Percentiles rank a stretch among this genome's conserved stretches.
These are phyloP conservation scores for Coniochaeta hoffmannii DNA, from an alignment of 2,329 filamentous ascomycete species.

Conservation along the genomic window DNA sequence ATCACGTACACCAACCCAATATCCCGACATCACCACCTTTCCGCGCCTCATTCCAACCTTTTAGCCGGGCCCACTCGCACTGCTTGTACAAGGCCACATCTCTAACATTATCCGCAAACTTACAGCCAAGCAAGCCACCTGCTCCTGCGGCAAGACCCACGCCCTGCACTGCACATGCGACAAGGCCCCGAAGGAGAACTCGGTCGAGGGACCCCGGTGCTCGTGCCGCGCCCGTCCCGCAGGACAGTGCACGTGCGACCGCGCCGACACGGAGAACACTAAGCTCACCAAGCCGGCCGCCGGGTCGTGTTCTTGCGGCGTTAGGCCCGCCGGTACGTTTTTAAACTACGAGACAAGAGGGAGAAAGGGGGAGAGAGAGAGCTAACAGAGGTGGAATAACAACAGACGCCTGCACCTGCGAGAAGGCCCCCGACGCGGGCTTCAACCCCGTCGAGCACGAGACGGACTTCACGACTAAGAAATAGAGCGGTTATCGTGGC, in stretches of 20 bases:
- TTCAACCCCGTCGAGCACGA: constrained; percentile 47
- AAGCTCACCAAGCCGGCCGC: constrained; percentile 34
- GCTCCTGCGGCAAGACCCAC: constrained; percentile 83
- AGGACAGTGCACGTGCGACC: constrained; percentile 75
- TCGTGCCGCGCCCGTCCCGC: constrained; percentile 76
- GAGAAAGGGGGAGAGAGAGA: too few relatives aligned
- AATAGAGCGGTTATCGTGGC: too few relatives aligned
- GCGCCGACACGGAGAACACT: constrained; percentile 63
- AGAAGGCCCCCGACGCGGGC: constrained; percentile 59
- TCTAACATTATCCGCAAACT: neutral
- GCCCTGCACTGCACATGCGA: constrained; percentile 83
- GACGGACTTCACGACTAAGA: constrained; percentile 78
- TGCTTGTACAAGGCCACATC: too few relatives aligned
- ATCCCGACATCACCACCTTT: neutral
- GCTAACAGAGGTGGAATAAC: neutral
- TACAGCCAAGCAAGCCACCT: constrained; percentile 58
- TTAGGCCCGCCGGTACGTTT: constrained; percentile 59
- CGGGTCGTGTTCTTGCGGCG: constrained; percentile 68
- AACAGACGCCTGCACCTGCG: constrained; percentile 70
- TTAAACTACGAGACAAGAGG: too few relatives aligned
- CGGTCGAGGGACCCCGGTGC: constrained; percentile 64
- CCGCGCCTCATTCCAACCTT: neutral
- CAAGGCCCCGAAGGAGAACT: constrained; percentile 71
- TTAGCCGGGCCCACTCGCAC: neutral
- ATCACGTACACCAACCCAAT: too few relatives aligned